Evolutionary conservation across 805 yeast genomes (phyloP).

Genomic region (Saturnispora diversa): DNA sequence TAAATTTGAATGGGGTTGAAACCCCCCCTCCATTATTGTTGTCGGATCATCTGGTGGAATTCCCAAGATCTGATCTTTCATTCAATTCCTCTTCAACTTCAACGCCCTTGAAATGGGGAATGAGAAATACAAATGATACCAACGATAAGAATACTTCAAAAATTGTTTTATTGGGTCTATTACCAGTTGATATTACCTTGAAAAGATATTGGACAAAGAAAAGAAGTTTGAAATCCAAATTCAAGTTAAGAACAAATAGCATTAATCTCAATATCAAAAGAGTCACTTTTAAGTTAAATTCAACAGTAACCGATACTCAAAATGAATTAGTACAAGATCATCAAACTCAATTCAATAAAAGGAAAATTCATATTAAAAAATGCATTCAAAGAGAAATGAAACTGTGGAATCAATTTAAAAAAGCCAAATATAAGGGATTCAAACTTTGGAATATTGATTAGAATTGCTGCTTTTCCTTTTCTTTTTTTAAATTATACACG

Average conservation of each 20-base stretch:
- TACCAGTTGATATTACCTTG: constrained; percentile 4
- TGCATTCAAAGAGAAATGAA: not conserved
- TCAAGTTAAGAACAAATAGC: too few relatives aligned
- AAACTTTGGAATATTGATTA: constrained; percentile 1
- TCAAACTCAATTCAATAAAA: not conserved
- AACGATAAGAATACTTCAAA: too few relatives aligned
- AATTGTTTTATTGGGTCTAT: constrained; percentile 1
- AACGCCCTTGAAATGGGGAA: not conserved
- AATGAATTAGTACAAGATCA: not conserved
- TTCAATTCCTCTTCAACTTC: constrained; percentile 6
- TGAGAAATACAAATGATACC: not conserved
- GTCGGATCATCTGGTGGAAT: not conserved
- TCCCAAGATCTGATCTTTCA: not conserved
- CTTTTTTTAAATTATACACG: too few relatives aligned
- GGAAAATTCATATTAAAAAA: not conserved
- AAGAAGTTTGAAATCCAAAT: too few relatives aligned
- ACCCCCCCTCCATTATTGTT: not conserved
- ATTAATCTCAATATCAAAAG: not conserved
- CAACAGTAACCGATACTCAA: not conserved
- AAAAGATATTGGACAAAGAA: not conserved
- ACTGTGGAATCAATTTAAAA: constrained; percentile 4
- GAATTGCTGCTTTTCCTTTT: not conserved
- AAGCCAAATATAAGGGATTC: constrained; percentile 1
- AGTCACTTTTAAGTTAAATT: not conserved
- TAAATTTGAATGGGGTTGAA: not conserved